Evolutionary conservation across 768 basidiomycete species (phyloP).

Genomic region (Crassisporium funariophilum): DNA sequence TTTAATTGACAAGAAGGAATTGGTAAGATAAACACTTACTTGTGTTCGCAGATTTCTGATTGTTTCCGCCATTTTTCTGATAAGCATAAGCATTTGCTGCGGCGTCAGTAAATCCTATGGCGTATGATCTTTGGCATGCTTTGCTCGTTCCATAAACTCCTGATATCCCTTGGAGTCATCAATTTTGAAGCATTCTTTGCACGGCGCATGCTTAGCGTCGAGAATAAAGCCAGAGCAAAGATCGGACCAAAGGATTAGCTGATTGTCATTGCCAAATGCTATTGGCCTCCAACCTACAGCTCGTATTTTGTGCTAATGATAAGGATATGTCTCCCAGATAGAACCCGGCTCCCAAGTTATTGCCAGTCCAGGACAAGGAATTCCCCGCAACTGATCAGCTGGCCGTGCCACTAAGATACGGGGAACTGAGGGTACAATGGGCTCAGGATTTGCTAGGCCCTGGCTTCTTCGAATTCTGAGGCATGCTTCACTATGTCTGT

Average conservation of each 20-base stretch:
- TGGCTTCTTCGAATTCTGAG: too few relatives aligned
- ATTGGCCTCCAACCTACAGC: constrained; percentile 2
- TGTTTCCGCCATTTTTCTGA: constrained; percentile 1
- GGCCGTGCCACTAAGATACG: neutral
- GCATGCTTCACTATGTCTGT: too few relatives aligned
- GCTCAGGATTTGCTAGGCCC: too few relatives aligned
- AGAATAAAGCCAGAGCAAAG: neutral
- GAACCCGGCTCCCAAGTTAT: neutral
- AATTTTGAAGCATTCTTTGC: neutral
- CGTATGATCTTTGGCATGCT: constrained; percentile 1
- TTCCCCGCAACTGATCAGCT: too few relatives aligned
- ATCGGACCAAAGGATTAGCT: neutral
- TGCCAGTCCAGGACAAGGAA: neutral
- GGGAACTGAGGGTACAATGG: neutral
- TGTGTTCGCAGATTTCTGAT: constrained; percentile 1
- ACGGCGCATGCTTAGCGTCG: neutral
- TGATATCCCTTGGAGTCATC: neutral
- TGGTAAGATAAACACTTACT: neutral
- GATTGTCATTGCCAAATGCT: constrained; percentile 1
- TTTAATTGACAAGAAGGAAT: neutral
- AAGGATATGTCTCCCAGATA: neutral
- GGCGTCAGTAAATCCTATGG: constrained; percentile 4
- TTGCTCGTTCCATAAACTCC: neutral
- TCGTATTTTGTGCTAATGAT: neutral
- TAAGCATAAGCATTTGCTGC: neutral